Evolutionary conservation across 2,329 filamentous ascomycete genomes (phyloP).

Genomic region (Aaosphaeria pasadenensis): DNA sequence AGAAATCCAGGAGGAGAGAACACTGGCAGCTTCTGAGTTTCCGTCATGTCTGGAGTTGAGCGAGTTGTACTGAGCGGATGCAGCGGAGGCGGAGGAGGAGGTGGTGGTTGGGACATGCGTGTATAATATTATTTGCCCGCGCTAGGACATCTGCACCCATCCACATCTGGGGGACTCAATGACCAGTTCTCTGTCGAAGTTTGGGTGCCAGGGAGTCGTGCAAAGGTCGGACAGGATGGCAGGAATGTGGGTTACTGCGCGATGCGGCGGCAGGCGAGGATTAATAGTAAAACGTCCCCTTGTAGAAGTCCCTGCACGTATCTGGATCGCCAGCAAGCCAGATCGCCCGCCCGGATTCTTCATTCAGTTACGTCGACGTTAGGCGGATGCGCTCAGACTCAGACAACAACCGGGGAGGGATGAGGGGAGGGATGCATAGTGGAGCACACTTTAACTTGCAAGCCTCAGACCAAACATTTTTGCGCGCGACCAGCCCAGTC

Average conservation of each 20-base stretch:
- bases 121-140: slow-evolving; percentile 39
- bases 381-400: slow-evolving; percentile 14
- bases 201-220: slow-evolving; percentile 36
- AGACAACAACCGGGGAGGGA: background rate
- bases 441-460: slow-evolving; percentile 24
- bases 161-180: slow-evolving; percentile 38
- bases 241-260: slow-evolving; percentile 38
- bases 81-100: slow-evolving; percentile 39
- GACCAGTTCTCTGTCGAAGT: slow-evolving; percentile 32
- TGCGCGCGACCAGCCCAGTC: slow-evolving; percentile 6
- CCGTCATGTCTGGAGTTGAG: slow-evolving; percentile 42
- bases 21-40: slow-evolving; percentile 42
- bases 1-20: slow-evolving; percentile 41
- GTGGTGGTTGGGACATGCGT: slow-evolving; percentile 44
- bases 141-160: slow-evolving; percentile 39
- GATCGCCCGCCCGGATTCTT: slow-evolving; percentile 32
- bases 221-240: slow-evolving; percentile 36
- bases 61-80: slow-evolving; percentile 37
- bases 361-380: slow-evolving; percentile 34
- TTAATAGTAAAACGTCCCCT: slow-evolving; percentile 31
- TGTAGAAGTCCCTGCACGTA: slow-evolving; percentile 33
- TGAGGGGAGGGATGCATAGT: slow-evolving; percentile 19
- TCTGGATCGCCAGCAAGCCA: slow-evolving; percentile 37
- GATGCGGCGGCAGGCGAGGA: slow-evolving; percentile 38
- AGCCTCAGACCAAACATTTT: slow-evolving; percentile 27